Percentiles rank a stretch among this genome's conserved stretches.
phyloP scores from a whole-genome alignment of 2,329 filamentous ascomycete genomes.

The Ophiostoma ulmi region DNA sequence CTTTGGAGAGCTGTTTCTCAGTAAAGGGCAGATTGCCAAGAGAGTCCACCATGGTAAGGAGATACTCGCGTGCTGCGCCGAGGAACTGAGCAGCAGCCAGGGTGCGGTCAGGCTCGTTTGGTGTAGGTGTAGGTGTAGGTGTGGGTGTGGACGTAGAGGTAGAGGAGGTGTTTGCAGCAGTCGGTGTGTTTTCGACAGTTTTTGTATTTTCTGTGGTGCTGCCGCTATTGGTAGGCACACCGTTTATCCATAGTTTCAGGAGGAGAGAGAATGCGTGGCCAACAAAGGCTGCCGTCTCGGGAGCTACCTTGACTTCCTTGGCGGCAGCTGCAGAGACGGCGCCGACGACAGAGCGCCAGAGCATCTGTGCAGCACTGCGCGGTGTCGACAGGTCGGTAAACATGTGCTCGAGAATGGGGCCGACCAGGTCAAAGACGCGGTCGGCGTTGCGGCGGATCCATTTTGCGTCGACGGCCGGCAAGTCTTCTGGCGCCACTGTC shows the following conservation, averaged over 20 bases:
- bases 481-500: conserved; percentile 61
- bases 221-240: conserved; percentile 40
- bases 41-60: conserved; percentile 45
- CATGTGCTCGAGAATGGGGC: conserved; percentile 55
- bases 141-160: too few relatives aligned
- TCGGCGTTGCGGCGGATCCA: conserved; percentile 74
- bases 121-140: too few relatives aligned
- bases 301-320: conserved; percentile 86
- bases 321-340: conserved; percentile 62
- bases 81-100: conserved; percentile 46
- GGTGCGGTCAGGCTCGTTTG: conserved; percentile 37
- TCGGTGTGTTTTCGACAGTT: conserved; percentile 37
- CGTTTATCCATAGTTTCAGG: conserved; percentile 61
- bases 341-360: conserved; percentile 59
- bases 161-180: conserved; percentile 25
- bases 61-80: conserved; percentile 47
- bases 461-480: conserved; percentile 77
- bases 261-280: conserved; percentile 66
- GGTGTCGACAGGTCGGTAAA: conserved; percentile 59
- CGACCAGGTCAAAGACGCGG: conserved; percentile 59
- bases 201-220: neutral
- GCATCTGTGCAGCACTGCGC: conserved; percentile 46
- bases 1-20: conserved; percentile 53
- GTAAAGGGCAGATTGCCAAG: conserved; percentile 59
- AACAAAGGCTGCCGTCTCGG: conserved; percentile 75